Conservation (phyloP, 2,329 filamentous ascomycete species). For the Monilinia laxa region DNA sequence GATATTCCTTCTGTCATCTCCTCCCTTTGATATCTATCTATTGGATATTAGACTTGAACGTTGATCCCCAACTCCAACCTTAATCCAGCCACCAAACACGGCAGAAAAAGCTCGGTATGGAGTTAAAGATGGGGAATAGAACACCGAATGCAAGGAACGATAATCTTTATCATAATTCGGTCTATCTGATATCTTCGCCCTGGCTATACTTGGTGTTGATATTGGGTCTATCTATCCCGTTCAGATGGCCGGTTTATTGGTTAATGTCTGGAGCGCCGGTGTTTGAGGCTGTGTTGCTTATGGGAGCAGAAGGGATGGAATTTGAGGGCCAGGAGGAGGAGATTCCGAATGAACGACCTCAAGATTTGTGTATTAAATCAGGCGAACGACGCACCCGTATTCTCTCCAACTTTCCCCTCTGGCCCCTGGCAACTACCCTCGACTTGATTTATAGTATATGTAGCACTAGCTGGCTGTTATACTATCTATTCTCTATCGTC, state of each 20-base stretch:
- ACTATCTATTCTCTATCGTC: slow-evolving; percentile 44
- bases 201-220: background rate
- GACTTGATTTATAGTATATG: slow-evolving; percentile 49
- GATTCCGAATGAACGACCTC: too few relatives aligned
- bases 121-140: background rate
- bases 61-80: background rate
- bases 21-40: too few relatives aligned
- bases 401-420: slow-evolving; percentile 47
- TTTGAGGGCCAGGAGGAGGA: slow-evolving; percentile 36
- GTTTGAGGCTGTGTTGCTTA: slow-evolving; percentile 39
- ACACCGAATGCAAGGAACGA: background rate
- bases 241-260: slow-evolving; percentile 42
- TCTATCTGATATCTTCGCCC: slow-evolving; percentile 3
- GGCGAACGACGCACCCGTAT: slow-evolving; percentile 38
- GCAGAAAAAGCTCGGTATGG: background rate
- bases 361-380: too few relatives aligned
- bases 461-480: slow-evolving; percentile 54
- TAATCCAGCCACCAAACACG: background rate
- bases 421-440: slow-evolving; percentile 48
- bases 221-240: background rate
- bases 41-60: background rate
- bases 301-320: background rate
- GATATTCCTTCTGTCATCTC: too few relatives aligned
- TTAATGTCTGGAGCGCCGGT: slow-evolving; percentile 45
- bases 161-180: background rate